Evolutionary conservation across 257 asterid species (phyloP).

Genomic region (Gentiana straminea): DNA sequence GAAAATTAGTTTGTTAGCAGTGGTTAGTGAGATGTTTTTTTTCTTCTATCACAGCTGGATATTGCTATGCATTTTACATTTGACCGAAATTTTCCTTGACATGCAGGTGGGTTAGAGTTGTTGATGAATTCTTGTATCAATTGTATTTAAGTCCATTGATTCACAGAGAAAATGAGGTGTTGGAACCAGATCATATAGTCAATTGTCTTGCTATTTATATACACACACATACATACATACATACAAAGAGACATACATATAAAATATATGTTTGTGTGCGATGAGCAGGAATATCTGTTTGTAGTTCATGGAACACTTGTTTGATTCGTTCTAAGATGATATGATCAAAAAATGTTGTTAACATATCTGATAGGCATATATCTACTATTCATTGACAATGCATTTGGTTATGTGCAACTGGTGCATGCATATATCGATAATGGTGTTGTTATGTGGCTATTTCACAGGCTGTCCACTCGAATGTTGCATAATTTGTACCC

Average conservation of each 20-base stretch:
- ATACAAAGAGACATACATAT: not conserved
- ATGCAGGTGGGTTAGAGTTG: conserved; percentile 89
- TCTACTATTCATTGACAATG: no score
- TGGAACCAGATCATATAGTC: not conserved
- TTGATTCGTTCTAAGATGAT: no score
- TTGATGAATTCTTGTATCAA: conserved; percentile 55
- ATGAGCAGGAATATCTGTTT: no score
- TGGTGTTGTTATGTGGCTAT: not conserved
- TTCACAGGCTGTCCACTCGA: no score
- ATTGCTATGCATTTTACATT: no score
- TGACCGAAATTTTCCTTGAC: not conserved
- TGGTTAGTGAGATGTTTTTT: no score
- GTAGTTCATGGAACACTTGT: no score
- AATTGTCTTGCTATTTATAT: not conserved
- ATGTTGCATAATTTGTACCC: no score
- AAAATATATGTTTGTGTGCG: not conserved
- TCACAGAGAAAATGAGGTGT: conserved; percentile 27
- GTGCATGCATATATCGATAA: not conserved
- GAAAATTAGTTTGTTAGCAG: no score
- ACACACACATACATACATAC: not conserved
- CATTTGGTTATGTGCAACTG: not conserved
- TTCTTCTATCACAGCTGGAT: no score
- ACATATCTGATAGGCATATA: no score
- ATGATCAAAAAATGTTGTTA: no score
- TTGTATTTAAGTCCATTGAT: conserved; percentile 49